A percentile compares a stretch with the other conserved stretches of the same genome.
Conservation (phyloP, 2,329 filamentous ascomycete species). For the Alternaria panax region DNA sequence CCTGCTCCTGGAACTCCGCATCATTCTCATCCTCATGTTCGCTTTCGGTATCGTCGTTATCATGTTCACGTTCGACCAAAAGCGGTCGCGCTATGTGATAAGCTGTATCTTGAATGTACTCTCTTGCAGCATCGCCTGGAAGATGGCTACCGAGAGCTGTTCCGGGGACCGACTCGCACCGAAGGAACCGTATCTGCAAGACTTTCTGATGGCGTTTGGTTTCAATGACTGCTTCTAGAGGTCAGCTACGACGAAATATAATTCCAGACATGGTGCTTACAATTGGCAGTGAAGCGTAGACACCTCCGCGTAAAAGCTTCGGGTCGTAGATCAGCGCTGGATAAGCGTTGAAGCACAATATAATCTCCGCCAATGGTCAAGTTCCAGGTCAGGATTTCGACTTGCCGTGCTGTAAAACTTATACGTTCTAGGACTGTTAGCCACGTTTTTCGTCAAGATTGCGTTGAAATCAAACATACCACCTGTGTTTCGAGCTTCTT, state of each 20-base stretch:
- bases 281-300: not conserved
- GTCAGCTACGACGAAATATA: no score
- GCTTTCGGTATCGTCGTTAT: not conserved
- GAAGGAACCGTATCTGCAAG: not conserved
- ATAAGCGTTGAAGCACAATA: not conserved
- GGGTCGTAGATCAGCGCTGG: not conserved
- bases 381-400: accelerated
- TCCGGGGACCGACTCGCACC: not conserved
- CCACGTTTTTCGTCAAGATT: accelerated
- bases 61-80: not conserved
- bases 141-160: accelerated
- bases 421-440: accelerated
- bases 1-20: accelerated
- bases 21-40: accelerated
- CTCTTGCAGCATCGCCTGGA: not conserved
- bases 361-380: not conserved
- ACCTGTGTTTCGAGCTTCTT: no score
- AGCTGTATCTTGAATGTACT: not conserved
- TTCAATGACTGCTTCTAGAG: not conserved
- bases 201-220: not conserved
- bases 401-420: not conserved
- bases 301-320: accelerated
- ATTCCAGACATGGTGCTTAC: not conserved
- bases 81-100: not conserved
- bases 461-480: not conserved